Conservation (phyloP, 768 basidiomycete genomes). For the Lepiota venenata region DNA sequence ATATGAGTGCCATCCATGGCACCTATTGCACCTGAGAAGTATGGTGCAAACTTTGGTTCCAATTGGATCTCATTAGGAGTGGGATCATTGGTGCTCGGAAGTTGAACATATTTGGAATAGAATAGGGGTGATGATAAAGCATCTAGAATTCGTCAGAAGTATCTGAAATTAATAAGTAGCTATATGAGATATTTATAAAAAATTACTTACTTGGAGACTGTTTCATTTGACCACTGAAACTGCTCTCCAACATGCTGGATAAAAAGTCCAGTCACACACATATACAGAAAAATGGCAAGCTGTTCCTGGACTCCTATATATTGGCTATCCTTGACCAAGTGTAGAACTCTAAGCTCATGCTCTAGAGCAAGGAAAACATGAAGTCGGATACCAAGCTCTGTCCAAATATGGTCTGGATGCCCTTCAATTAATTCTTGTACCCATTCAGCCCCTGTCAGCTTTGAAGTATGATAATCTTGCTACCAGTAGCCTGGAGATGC, state of each 20-base stretch:
- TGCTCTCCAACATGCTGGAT: conserved; percentile 2
- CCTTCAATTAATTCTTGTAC: conserved; percentile 18
- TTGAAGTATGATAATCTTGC: conserved; percentile 17
- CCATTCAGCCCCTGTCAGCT: conserved; percentile 14
- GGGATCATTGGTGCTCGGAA: conserved; percentile 17
- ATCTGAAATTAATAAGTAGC: no score
- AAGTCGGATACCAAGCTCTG: conserved; percentile 14
- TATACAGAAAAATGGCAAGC: conserved; percentile 6
- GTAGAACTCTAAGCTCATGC: conserved; percentile 12
- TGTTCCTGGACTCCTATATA: background rate
- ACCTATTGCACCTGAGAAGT: conserved; percentile 19
- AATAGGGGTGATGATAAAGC: conserved; percentile 3
- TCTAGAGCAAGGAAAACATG: conserved; percentile 18
- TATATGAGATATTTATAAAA: conserved; percentile 19
- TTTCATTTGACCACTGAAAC: conserved; percentile 9
- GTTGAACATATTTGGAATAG: conserved; percentile 13
- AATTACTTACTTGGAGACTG: background rate
- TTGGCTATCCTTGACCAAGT: conserved; percentile 15
- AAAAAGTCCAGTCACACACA: conserved; percentile 6
- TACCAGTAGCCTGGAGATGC: conserved; percentile 13
- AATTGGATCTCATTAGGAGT: conserved; percentile 16
- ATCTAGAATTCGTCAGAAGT: background rate
- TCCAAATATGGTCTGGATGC: conserved; percentile 15
- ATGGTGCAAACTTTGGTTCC: conserved; percentile 24
- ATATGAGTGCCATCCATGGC: conserved; percentile 34